A percentile compares a stretch with the other conserved stretches of the same genome.
Evolutionary conservation across 768 basidiomycete genomes (phyloP).

Genomic region (Agaricus sinodeliciosus): DNA sequence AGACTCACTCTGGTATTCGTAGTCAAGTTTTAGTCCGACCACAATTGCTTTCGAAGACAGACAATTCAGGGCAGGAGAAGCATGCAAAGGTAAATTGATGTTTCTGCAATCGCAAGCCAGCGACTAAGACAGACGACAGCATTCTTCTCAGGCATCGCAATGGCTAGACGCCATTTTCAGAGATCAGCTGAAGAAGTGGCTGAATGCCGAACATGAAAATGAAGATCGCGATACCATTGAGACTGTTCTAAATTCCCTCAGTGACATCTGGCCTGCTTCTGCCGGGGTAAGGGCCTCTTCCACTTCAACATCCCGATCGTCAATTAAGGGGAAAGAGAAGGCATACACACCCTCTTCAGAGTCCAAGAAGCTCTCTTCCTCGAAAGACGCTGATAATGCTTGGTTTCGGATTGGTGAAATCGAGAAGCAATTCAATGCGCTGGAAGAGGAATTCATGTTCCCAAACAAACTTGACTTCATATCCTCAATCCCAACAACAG

Average conservation of each 20-base stretch:
- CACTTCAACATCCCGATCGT: not conserved
- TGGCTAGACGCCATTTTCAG: constrained; percentile 15
- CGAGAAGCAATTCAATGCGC: constrained; percentile 31
- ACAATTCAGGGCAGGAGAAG: no score
- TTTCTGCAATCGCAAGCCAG: not conserved
- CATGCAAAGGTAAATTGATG: no score
- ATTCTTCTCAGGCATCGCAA: not conserved
- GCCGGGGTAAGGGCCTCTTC: constrained; percentile 1
- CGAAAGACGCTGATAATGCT: constrained; percentile 25
- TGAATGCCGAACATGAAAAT: constrained; percentile 21
- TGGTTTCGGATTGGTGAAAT: constrained; percentile 34
- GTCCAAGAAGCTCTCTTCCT: constrained; percentile 14
- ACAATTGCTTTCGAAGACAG: no score
- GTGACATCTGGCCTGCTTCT: constrained; percentile 6
- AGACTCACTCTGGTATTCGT: no score
- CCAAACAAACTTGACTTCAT: constrained; percentile 36
- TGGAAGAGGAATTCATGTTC: constrained; percentile 32
- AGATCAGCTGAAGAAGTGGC: constrained; percentile 25
- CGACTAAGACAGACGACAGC: not conserved
- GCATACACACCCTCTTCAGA: constrained; percentile 4
- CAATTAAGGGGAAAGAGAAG: constrained; percentile 34
- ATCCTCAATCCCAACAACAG: constrained; percentile 20
- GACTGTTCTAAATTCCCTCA: constrained; percentile 30
- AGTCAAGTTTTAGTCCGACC: no score
- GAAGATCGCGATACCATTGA: constrained; percentile 36